These are phyloP conservation scores for Salix arbutifolia DNA, from an alignment of 345 rosid species.

Conservation along the genomic window DNA sequence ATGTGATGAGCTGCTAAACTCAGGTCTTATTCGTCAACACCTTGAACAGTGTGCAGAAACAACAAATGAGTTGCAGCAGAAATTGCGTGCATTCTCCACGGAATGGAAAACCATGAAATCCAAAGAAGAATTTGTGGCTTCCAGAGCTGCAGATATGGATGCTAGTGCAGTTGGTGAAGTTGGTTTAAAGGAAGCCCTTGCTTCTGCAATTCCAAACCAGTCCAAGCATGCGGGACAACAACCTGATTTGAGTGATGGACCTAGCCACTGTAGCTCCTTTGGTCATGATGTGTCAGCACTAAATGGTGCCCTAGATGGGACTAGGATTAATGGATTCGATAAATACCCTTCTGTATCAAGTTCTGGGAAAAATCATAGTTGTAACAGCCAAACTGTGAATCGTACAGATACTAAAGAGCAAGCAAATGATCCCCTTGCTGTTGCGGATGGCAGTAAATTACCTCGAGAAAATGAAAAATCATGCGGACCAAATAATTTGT, in stretches of 20 bases:
- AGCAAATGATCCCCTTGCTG: conserved; percentile 25
- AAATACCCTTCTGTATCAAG: conserved; percentile 24
- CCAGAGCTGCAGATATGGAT: conserved; percentile 55
- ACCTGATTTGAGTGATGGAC: conserved; percentile 20
- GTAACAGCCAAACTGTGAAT: conserved; percentile 20
- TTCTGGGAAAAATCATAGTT: conserved; percentile 21
- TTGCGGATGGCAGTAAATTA: conserved; percentile 24
- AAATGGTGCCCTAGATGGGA: conserved; percentile 29
- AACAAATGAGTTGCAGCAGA: conserved; percentile 77
- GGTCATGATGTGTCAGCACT: conserved; percentile 32
- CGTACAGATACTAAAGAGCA: conserved; percentile 23
- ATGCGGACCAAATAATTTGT: conserved; percentile 30
- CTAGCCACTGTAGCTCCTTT: conserved; percentile 12
- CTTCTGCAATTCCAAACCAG: conserved; percentile 19
- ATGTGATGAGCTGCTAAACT: conserved; percentile 82
- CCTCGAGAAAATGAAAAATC: conserved; percentile 33
- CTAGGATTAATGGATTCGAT: conserved; percentile 23
- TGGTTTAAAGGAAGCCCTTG: conserved; percentile 32
- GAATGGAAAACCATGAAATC: conserved; percentile 72
- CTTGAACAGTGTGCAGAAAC: conserved; percentile 84
- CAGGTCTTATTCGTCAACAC: conserved; percentile 79
- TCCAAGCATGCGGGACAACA: conserved; percentile 17
- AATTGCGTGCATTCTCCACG: conserved; percentile 55
- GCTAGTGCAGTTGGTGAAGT: conserved; percentile 38
- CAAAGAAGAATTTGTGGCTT: conserved; percentile 58